Base-by-base conservation (phyloP, 805 yeast species). In the Wickerhamiella australiensis region DNA sequence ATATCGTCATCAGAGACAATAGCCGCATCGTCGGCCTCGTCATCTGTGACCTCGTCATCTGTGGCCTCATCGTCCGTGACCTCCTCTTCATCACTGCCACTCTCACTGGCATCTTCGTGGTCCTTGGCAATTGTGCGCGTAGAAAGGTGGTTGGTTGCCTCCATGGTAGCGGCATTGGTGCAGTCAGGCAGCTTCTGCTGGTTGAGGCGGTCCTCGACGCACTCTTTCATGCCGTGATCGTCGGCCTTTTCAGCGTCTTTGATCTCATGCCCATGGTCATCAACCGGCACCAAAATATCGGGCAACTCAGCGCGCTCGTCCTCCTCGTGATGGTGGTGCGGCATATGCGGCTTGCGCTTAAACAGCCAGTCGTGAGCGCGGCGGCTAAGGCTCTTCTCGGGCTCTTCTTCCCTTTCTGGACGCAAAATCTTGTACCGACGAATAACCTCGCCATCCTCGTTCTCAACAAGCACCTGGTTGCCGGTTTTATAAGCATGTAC, bases 381-480 rank as follows among this genome's bases (percentile, higher is more conserved):
- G 26, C 27, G 27, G 8, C 17, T 38, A 18, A 21, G 26, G 27
- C 42, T 13, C 15, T 5, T 5, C 8, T 38, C 27, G n/a, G 25
- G 42, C 17, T 29, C 33, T 20, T 21, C 45, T 22, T 2, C 46
- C 23, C 17, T 29, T 18, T 18, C n/a, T 7, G 29, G 26, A 3
- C 41, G 47, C 7, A 46, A 20, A 47, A 88, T 79, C 57, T 70
- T 75, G 65, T 87, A 90, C 48, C 95, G 73, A 60, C 95, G 78
- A 42, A 92, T 70, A 50, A 92, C 77, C 57, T 90, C 97, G 55
- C 97, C 98, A 11, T 88, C 95, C 42, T 77, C 85, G 59, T 87
- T 84, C 64, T 90, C 98, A 51, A 92, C 81, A 52, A 86, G 73
- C 49, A 92, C 75, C 52, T 79, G 71, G 58, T 85, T 79, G 60